Base-by-base conservation (phyloP, 305 asterid species). In the Rubia peregrina region DNA sequence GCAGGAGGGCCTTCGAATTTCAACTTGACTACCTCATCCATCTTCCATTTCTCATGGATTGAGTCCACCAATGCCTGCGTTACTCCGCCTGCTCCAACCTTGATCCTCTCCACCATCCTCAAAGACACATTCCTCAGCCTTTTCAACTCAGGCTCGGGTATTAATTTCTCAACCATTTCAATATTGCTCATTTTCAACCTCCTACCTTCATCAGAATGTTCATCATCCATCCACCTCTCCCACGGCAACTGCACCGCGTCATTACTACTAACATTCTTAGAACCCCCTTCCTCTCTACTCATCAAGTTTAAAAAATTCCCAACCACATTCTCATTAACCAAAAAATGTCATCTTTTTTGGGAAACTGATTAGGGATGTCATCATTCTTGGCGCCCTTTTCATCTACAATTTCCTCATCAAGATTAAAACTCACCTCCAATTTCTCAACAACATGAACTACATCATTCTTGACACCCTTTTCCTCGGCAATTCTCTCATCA, bases 1-100 rank as follows among this genome's bases (percentile, higher is more conserved):
- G 92, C 80, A 42, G 90, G 89, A 70, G 94, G 85, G 48, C 97
- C 95, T 86, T 86, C 96, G 48, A 93, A 93, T 81, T 84, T 90
- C 76, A 93, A 66, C 70, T 90, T 93, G 63, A 93, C 92, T 46
- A 90, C 85, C 81, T 89, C 97, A 33, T 93, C 93, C 55, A 38
- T 38, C 76, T 81, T 84, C 98, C 98, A 93, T 70, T 89, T 90
- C 59, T 86, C 84, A 65, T 85, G 90, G 72, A 93, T 87, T 33
- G 84, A 72, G 55, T 86, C 87, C 53, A 85, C 94, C 77, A 93
- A 76, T 56, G 73, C 82, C 74, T 87, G 97, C 6, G 96, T 90
- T 66, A 93, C 84, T 59, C 98, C 97, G 40, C 84, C 89, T 38
- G 88, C 83, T 19, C 96, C 92, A 42, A 89, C 95, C 73, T 84